phyloP scores from a whole-genome alignment of 1,284 basidiomycete genomes.

The Trichosporon sp. region DNA sequence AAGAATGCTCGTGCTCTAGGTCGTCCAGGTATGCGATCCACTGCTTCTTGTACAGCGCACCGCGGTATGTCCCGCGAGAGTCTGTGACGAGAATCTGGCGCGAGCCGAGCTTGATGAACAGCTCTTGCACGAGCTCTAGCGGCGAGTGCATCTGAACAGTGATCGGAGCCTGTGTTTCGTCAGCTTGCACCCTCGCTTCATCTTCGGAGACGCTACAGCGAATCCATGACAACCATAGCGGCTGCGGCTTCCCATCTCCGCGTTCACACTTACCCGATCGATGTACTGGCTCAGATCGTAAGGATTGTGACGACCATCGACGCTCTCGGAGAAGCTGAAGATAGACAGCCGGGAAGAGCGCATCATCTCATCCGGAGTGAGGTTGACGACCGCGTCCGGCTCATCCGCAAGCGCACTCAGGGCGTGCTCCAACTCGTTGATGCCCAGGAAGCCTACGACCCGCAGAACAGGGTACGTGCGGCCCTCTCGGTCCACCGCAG shows the following conservation, averaged over 20 bases:
- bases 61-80: constrained; percentile 74
- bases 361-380: constrained; percentile 51
- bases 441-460: constrained; percentile 87
- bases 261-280: constrained; percentile 61
- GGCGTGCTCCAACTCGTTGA: constrained; percentile 88
- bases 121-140: constrained; percentile 80
- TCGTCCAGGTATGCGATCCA: constrained; percentile 78
- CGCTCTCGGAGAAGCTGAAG: constrained; percentile 42
- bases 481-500: constrained; percentile 44
- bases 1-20: constrained; percentile 53
- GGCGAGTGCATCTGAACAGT: constrained; percentile 76
- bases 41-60: constrained; percentile 85
- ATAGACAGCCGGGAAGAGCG: constrained; percentile 28
- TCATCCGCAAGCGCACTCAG: constrained; percentile 65
- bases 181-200: constrained; percentile 20
- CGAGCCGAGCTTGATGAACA: constrained; percentile 88
- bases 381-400: constrained; percentile 60
- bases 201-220: neutral
- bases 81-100: constrained; percentile 81
- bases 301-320: constrained; percentile 53
- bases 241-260: neutral
- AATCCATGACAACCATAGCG: neutral
- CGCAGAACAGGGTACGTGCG: constrained; percentile 45
- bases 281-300: constrained; percentile 85
- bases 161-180: constrained; percentile 63